These are phyloP conservation scores for Chlamydomonas sp. DNA, from an alignment of 139 green algal species.

Conservation along the genomic window DNA sequence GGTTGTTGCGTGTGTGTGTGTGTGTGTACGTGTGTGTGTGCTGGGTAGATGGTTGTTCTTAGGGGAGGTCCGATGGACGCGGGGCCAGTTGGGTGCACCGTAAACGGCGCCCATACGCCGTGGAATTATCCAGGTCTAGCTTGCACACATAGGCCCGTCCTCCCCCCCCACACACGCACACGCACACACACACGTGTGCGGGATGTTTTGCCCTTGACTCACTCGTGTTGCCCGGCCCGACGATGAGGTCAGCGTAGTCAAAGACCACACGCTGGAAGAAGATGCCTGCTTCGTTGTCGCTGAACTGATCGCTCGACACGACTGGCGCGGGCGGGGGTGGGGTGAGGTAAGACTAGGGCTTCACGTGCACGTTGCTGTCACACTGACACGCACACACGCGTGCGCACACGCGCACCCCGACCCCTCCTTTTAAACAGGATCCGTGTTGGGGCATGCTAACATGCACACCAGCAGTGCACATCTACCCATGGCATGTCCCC, in stretches of 20 bases:
- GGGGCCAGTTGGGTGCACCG: too few species aligned
- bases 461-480: too few species aligned
- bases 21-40: too few species aligned
- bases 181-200: too few species aligned
- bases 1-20: too few species aligned
- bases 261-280: slow-evolving; percentile 66
- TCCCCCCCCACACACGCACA: too few species aligned
- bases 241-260: slow-evolving; percentile 59
- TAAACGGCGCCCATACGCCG: too few species aligned
- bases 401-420: too few species aligned
- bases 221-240: slow-evolving; percentile 50
- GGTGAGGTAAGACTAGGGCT: background rate
- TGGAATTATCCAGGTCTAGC: too few species aligned
- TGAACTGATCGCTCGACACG: slow-evolving; percentile 48
- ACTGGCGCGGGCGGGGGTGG: background rate
- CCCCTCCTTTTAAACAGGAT: background rate
- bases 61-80: background rate
- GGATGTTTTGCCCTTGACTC: too few species aligned
- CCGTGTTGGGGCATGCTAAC: background rate
- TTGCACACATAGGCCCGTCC: too few species aligned
- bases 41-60: background rate
- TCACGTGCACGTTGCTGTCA: background rate
- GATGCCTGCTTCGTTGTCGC: slow-evolving; percentile 27
- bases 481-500: too few species aligned
- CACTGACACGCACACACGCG: background rate